phyloP scores from a whole-genome alignment of 2,329 filamentous ascomycete genomes.

The Penicillium sp. region DNA sequence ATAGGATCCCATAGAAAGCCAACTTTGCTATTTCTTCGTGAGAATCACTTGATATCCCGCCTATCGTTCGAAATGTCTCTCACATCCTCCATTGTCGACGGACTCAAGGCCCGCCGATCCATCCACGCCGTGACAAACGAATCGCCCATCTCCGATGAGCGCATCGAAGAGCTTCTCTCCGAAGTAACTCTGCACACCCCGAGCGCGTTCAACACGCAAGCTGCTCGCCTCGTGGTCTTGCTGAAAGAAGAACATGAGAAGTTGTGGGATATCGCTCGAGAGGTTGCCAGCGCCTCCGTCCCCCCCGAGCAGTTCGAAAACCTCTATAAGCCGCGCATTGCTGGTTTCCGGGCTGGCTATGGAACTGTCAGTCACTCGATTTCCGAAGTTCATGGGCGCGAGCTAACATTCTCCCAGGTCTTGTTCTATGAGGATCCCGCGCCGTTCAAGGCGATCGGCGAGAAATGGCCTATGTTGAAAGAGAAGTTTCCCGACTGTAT shows the following conservation, averaged over 20 bases:
- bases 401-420: slow-evolving; percentile 43
- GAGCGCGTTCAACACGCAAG: slow-evolving; percentile 79
- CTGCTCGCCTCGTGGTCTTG: slow-evolving; percentile 70
- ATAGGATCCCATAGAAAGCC: too few relatives aligned
- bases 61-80: background rate
- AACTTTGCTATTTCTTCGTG: background rate
- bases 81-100: slow-evolving; percentile 1
- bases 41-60: background rate
- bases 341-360: slow-evolving; percentile 65
- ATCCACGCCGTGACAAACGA: slow-evolving; percentile 29
- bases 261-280: slow-evolving; percentile 68
- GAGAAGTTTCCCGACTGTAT: slow-evolving; percentile 4
- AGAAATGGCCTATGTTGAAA: background rate
- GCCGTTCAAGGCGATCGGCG: background rate
- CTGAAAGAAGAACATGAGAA: slow-evolving; percentile 76
- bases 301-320: slow-evolving; percentile 51
- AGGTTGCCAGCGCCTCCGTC: slow-evolving; percentile 60
- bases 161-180: slow-evolving; percentile 29
- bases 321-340: slow-evolving; percentile 29
- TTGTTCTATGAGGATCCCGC: slow-evolving; percentile 75
- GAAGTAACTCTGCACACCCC: slow-evolving; percentile 62
- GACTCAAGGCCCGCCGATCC: slow-evolving; percentile 25
- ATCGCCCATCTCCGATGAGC: slow-evolving; percentile 30
- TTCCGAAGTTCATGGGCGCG: background rate
- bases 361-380: slow-evolving; percentile 64